Evolutionary conservation across 768 basidiomycete species (phyloP).

Genomic region (Agrocybe pediades): DNA sequence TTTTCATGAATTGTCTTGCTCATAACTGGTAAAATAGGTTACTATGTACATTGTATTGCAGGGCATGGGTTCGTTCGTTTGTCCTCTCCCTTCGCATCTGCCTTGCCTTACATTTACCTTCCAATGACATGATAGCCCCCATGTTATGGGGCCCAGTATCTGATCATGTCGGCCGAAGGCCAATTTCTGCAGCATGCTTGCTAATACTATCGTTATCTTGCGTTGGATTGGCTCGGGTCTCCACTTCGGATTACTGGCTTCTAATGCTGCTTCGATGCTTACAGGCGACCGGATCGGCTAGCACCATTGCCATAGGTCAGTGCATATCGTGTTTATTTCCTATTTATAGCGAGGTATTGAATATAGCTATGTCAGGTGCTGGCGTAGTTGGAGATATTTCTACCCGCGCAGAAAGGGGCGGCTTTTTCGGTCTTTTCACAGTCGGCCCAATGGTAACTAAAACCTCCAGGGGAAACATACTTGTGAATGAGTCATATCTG

Average conservation of each 20-base stretch:
- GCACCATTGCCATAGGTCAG: slow-evolving; percentile 74
- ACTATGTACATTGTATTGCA: slow-evolving; percentile 77
- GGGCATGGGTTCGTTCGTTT: slow-evolving; percentile 49
- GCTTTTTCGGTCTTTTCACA: slow-evolving; percentile 68
- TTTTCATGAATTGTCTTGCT: background rate
- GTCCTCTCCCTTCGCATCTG: background rate
- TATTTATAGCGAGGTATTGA: background rate
- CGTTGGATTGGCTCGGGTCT: slow-evolving; percentile 54
- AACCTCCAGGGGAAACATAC: background rate
- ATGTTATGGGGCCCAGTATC: slow-evolving; percentile 75
- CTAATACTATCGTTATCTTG: slow-evolving; percentile 66
- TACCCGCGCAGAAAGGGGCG: slow-evolving; percentile 69
- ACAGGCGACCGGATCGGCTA: slow-evolving; percentile 79
- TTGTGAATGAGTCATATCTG: too few relatives aligned
- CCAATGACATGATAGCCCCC: slow-evolving; percentile 44
- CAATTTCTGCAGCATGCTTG: slow-evolving; percentile 64
- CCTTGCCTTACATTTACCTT: background rate
- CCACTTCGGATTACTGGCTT: slow-evolving; percentile 70
- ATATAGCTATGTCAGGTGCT: slow-evolving; percentile 44
- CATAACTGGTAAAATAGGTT: slow-evolving; percentile 30
- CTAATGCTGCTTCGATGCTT: slow-evolving; percentile 78
- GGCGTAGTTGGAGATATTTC: slow-evolving; percentile 83
- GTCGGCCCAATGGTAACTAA: slow-evolving; percentile 60
- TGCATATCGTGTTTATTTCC: background rate
- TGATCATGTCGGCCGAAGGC: slow-evolving; percentile 65